phyloP scores from a whole-genome alignment of 768 basidiomycete genomes.

The Russula ochroleuca region DNA sequence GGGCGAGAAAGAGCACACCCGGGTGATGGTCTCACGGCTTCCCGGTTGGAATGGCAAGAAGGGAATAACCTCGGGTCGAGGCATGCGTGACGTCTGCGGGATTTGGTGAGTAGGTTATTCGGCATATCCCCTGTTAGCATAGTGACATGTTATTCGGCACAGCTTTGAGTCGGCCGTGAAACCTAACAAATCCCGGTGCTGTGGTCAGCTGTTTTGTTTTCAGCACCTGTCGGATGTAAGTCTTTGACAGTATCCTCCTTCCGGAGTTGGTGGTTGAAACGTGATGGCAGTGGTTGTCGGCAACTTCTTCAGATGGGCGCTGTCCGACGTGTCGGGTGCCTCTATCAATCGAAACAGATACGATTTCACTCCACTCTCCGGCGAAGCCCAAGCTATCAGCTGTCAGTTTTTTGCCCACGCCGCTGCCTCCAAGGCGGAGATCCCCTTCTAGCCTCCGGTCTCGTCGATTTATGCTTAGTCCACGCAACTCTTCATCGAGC shows the following conservation, averaged over 20 bases:
- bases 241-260: background rate
- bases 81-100: conserved; percentile 26
- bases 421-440: conserved; percentile 4
- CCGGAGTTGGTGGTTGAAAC: background rate
- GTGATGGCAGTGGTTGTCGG: conserved; percentile 23
- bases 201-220: conserved; percentile 28
- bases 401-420: conserved; percentile 8
- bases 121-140: background rate
- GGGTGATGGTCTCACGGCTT: conserved; percentile 3
- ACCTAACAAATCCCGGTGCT: conserved; percentile 27
- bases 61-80: conserved; percentile 18
- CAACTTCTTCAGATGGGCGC: conserved; percentile 24
- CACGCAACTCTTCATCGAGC: conserved; percentile 4
- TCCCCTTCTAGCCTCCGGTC: conserved; percentile 5
- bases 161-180: conserved; percentile 27
- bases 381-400: conserved; percentile 5
- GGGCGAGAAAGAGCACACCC: background rate
- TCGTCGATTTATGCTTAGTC: conserved; percentile 2
- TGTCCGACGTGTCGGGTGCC: conserved; percentile 28
- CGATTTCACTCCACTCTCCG: conserved; percentile 25
- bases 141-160: conserved; percentile 16
- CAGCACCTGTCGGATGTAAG: conserved; percentile 29
- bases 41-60: conserved; percentile 26
- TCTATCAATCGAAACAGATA: conserved; percentile 25
- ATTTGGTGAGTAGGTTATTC: conserved; percentile 26